A percentile compares a stretch with the other conserved stretches of the same genome.
These are phyloP conservation scores for Populus simonii DNA, from an alignment of 345 rosid genomes.

Conservation along the genomic window DNA sequence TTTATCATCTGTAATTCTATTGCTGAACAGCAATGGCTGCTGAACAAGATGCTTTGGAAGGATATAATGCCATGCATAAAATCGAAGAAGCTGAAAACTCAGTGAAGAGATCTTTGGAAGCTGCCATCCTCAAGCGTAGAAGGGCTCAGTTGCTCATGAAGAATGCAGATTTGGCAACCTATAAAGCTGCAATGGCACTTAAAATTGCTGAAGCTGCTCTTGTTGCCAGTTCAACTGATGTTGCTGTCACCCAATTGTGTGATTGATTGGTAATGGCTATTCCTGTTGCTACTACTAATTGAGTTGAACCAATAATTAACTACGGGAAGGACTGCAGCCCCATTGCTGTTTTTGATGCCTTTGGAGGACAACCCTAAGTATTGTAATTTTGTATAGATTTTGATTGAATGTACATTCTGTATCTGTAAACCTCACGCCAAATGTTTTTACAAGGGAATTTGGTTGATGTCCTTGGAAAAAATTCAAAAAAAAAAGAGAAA, in stretches of 20 bases:
- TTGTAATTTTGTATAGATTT: constrained; percentile 43
- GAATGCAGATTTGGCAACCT: constrained; percentile 76
- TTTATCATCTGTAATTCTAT: neutral
- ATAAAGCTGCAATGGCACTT: constrained; percentile 65
- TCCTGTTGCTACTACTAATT: neutral
- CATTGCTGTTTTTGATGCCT: constrained; percentile 18
- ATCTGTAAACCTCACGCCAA: constrained; percentile 36
- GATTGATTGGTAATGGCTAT: constrained; percentile 24
- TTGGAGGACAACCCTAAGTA: constrained; percentile 11
- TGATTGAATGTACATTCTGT: constrained; percentile 43
- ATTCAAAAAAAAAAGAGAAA: neutral
- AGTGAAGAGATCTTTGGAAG: constrained; percentile 40
- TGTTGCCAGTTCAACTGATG: constrained; percentile 31
- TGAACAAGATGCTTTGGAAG: constrained; percentile 49
- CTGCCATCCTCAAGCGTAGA: constrained; percentile 52
- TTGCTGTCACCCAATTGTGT: constrained; percentile 23
- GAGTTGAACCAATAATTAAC: constrained; percentile 2
- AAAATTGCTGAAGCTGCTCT: constrained; percentile 66
- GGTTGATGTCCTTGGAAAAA: constrained; percentile 4
- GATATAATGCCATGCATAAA: constrained; percentile 35
- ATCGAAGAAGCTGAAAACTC: constrained; percentile 51
- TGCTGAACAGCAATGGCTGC: constrained; percentile 36
- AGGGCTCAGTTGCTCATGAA: constrained; percentile 70
- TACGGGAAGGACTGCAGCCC: constrained; percentile 11
- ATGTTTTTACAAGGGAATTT: constrained; percentile 16